These are phyloP conservation scores for Endocalyx cinctus DNA, from an alignment of 2,329 filamentous ascomycete genomes.

Conservation along the genomic window DNA sequence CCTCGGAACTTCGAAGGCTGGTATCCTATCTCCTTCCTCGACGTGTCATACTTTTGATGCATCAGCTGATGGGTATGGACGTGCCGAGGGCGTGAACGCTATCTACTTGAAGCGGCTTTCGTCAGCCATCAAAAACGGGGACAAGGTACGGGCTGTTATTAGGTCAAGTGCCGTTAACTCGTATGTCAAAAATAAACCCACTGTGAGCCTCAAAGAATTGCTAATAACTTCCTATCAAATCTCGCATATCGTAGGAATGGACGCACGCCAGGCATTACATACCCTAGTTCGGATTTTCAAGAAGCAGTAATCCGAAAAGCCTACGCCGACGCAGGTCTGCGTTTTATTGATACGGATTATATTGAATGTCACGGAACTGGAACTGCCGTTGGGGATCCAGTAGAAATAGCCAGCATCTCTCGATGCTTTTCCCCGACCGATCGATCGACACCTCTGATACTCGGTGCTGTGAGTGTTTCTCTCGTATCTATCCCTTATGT, in stretches of 20 bases:
- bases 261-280: constrained; percentile 38
- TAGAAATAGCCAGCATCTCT: constrained; percentile 19
- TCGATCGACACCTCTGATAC: constrained; percentile 9
- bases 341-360: constrained; percentile 16
- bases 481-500: no score
- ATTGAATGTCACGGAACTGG: constrained; percentile 28
- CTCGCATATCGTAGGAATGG: constrained; percentile 29
- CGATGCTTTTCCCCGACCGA: constrained; percentile 8
- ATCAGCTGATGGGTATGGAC: constrained; percentile 45
- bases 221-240: not conserved
- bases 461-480: constrained; percentile 10
- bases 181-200: constrained; percentile 5
- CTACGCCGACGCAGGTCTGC: constrained; percentile 28
- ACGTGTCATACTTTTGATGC: constrained; percentile 36
- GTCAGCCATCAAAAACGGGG: constrained; percentile 29
- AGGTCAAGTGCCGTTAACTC: constrained; percentile 13
- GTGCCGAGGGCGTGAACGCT: constrained; percentile 43
- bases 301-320: constrained; percentile 28
- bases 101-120: constrained; percentile 41
- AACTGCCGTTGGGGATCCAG: constrained; percentile 18
- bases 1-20: constrained; percentile 11
- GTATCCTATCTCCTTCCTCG: constrained; percentile 32
- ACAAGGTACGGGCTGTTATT: constrained; percentile 12
- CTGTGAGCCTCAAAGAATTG: not conserved
- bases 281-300: constrained; percentile 34